A percentile compares a stretch with the other conserved stretches of the same genome.
phyloP scores from a whole-genome alignment of 805 yeast species.

The Kregervanrija delftensis region DNA sequence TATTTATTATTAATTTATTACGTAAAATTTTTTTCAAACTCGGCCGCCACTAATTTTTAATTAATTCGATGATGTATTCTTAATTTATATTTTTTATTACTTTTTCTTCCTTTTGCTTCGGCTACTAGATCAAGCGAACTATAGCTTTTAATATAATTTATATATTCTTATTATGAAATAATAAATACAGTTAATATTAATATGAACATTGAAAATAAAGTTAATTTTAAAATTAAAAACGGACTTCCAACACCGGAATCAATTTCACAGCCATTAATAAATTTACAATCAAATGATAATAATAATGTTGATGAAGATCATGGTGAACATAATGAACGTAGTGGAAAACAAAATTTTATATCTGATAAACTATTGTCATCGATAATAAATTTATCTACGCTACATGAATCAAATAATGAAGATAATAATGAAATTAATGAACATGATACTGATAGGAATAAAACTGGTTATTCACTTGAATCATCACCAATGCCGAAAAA shows the following conservation, averaged over 20 bases:
- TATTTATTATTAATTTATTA: neutral
- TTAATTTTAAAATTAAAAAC: no score
- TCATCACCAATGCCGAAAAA: no score
- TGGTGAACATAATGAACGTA: neutral
- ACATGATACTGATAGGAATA: no score
- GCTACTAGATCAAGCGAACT: conserved; percentile 1
- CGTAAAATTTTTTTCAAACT: neutral
- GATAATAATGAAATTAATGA: no score
- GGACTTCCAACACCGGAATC: no score
- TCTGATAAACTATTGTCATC: conserved; percentile 8
- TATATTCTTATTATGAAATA: no score
- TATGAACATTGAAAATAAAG: no score
- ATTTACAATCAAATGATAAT: neutral
- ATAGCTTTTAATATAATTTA: neutral
- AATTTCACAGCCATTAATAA: no score
- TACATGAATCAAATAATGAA: neutral
- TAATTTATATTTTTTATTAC: neutral
- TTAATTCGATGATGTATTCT: neutral
- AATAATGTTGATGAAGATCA: neutral
- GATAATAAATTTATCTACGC: conserved; percentile 5
- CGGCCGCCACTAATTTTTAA: no score
- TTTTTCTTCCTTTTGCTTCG: neutral
- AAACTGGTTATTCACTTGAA: no score
- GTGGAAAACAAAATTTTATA: neutral
- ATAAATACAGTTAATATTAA: no score